Conservation (phyloP, 2,329 filamentous ascomycete species). For the Sordariomycetes sp. region DNA sequence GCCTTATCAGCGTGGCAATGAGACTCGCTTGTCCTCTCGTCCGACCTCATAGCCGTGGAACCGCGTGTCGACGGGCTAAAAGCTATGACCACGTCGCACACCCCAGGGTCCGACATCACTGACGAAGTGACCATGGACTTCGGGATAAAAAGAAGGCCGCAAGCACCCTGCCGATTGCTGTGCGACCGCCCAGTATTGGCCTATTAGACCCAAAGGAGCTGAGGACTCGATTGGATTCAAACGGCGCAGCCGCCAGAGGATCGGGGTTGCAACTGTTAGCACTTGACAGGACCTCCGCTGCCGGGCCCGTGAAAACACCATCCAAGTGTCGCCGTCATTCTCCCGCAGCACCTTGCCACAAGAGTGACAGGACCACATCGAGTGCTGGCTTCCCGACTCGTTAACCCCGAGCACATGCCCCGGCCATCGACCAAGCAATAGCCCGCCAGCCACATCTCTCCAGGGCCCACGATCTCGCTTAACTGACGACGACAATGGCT, state of each 20-base stretch:
- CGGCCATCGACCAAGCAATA: background rate
- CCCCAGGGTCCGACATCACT: background rate
- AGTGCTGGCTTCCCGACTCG: background rate
- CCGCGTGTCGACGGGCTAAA: background rate
- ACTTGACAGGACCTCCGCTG: background rate
- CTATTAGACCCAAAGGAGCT: too few relatives aligned
- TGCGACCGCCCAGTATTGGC: background rate
- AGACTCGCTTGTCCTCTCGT: background rate
- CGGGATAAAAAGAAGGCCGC: background rate
- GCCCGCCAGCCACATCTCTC: background rate
- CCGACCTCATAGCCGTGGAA: background rate
- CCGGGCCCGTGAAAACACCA: background rate
- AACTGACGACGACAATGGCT: background rate
- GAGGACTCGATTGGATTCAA: too few relatives aligned
- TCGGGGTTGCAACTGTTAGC: background rate
- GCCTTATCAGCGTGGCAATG: background rate
- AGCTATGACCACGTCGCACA: background rate
- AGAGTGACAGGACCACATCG: background rate
- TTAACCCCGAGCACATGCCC: background rate
- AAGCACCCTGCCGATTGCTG: background rate
- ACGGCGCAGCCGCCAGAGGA: background rate
- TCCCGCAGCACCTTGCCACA: background rate
- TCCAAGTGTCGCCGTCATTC: background rate
- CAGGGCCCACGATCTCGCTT: background rate
- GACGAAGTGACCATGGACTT: background rate